Evolutionary conservation across 2,329 filamentous ascomycete genomes (phyloP).

Genomic region (Penicillium vulpinum): DNA sequence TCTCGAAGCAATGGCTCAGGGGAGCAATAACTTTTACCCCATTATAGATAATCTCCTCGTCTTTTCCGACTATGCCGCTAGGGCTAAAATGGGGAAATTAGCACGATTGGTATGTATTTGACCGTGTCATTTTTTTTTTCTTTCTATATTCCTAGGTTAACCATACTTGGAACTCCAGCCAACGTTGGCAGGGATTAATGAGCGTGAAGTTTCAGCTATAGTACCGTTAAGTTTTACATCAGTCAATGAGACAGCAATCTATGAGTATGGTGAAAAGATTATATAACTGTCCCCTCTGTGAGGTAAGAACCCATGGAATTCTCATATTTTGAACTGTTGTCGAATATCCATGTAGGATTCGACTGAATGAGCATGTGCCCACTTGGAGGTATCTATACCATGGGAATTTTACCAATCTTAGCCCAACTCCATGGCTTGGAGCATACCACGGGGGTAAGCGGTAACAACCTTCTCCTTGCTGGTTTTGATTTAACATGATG

Average conservation of each 20-base stretch:
- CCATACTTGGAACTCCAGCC: not conserved
- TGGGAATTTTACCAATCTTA: conserved; percentile 44
- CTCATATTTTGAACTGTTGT: not conserved
- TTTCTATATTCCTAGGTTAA: not conserved
- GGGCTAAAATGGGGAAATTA: conserved; percentile 4
- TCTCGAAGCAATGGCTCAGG: not conserved
- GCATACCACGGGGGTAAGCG: conserved; percentile 43
- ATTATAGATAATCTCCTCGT: conserved; percentile 5
- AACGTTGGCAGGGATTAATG: conserved; percentile 8
- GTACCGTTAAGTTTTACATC: not conserved
- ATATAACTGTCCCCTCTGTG: conserved; percentile 4
- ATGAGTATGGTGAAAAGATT: not conserved
- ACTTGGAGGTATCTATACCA: conserved; percentile 45
- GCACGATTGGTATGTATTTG: conserved; percentile 5
- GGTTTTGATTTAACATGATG: not conserved
- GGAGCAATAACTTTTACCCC: conserved; percentile 6
- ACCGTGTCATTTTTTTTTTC: not conserved
- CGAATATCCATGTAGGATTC: conserved; percentile 1
- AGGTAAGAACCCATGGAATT: not conserved
- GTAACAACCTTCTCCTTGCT: not conserved
- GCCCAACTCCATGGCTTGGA: conserved; percentile 42
- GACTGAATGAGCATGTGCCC: conserved; percentile 14
- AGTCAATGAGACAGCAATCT: not conserved
- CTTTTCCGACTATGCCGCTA: conserved; percentile 8
- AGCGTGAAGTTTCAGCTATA: not conserved